Evolutionary conservation across 192 early-diverging fungal species (phyloP).

Genomic region (Paraglomus brasilianum): DNA sequence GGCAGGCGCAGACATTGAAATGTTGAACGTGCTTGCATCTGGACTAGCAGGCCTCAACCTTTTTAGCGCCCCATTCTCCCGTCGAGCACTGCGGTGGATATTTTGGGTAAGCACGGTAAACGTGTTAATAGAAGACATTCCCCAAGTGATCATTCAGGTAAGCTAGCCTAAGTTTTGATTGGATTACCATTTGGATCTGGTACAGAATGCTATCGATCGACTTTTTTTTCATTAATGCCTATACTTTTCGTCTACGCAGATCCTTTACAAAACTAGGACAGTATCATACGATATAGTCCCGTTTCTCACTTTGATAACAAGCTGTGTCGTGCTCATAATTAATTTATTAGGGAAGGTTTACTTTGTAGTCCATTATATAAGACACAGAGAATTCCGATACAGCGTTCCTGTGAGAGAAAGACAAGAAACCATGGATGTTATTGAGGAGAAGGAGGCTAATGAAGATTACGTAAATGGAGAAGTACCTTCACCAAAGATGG

Average conservation of each 20-base stretch:
- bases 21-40: not conserved
- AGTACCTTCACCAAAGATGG: too few species aligned
- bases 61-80: conserved; percentile 16
- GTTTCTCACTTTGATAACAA: conserved; percentile 3
- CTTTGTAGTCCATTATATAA: not conserved
- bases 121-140: conserved; percentile 24
- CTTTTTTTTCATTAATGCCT: too few species aligned
- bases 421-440: too few species aligned
- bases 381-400: too few species aligned
- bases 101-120: conserved; percentile 14
- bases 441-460: too few species aligned
- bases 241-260: too few species aligned
- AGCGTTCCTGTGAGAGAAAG: too few species aligned
- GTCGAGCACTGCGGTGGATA: not conserved
- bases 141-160: conserved; percentile 29
- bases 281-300: conserved; percentile 19
- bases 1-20: conserved; percentile 13
- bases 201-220: too few species aligned
- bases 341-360: conserved; percentile 3
- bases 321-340: not conserved
- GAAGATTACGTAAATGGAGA: too few species aligned
- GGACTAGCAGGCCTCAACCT: not conserved
- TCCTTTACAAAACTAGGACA: not conserved
- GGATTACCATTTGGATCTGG: too few species aligned
- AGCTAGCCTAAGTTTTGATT: too few species aligned